Evolutionary conservation across 176 grass and related monocot species (phyloP).

Genomic region (Juncus inflexus): DNA sequence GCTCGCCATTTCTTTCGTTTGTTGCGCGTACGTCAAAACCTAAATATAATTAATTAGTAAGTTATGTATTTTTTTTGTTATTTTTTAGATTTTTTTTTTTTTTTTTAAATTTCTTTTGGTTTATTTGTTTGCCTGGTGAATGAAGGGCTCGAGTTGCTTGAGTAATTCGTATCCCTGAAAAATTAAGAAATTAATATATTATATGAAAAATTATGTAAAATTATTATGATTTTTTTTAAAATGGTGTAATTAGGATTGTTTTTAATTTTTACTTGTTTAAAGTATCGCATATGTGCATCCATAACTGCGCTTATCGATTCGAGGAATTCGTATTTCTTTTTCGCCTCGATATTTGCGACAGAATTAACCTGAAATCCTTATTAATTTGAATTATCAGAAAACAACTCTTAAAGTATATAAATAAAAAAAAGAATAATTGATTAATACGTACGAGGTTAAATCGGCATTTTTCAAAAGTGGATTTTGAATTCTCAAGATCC

Average conservation of each 20-base stretch:
- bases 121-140: constrained; percentile 66
- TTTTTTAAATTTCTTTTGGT: too few species aligned
- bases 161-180: constrained; percentile 89
- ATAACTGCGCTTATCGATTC: constrained; percentile 98
- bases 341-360: constrained; percentile 83
- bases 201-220: constrained; percentile 25
- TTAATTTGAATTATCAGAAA: constrained; percentile 22
- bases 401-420: constrained; percentile 15
- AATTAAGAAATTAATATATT: constrained; percentile 6
- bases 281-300: constrained; percentile 99
- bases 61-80: neutral
- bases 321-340: constrained; percentile 96
- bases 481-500: constrained; percentile 90
- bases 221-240: constrained; percentile 7
- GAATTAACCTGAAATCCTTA: constrained; percentile 84
- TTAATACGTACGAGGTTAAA: constrained; percentile 92
- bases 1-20: constrained; percentile 87
- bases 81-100: too few species aligned
- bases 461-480: constrained; percentile 79
- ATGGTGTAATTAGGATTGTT: neutral
- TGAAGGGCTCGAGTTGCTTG: constrained; percentile 91
- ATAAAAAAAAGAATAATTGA: constrained; percentile 19
- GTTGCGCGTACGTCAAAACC: constrained; percentile 95
- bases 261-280: constrained; percentile 67
- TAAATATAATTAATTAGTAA: constrained; percentile 37